Percentiles rank a stretch among this genome's conserved stretches.
Evolutionary conservation across 148 eudicot species (phyloP).

Genomic region (Fagopyrum esculentum): DNA sequence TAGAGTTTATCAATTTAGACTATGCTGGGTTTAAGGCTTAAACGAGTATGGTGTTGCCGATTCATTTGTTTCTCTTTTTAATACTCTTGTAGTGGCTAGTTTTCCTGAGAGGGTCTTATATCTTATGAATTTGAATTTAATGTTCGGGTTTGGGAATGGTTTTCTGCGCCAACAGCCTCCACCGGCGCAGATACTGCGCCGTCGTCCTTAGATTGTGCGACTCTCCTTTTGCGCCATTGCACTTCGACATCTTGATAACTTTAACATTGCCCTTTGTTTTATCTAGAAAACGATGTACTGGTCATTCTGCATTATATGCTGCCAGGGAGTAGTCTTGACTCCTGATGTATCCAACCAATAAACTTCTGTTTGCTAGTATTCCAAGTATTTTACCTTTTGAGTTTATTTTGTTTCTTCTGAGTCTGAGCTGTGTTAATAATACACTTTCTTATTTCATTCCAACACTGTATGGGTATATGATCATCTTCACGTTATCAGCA

Average conservation of each 20-base stretch:
- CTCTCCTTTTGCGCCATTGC: too few species aligned
- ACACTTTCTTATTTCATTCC: neutral
- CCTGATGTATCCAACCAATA: neutral
- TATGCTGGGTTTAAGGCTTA: neutral
- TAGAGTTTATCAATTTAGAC: neutral
- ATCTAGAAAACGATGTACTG: neutral
- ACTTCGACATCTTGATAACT: too few species aligned
- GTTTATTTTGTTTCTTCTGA: neutral
- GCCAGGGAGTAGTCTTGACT: neutral
- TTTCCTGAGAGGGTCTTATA: neutral
- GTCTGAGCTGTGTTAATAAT: neutral
- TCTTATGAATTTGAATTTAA: neutral
- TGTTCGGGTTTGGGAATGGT: too few species aligned
- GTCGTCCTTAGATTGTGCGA: too few species aligned
- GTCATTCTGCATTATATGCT: neutral
- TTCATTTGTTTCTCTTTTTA: neutral
- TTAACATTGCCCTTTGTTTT: neutral
- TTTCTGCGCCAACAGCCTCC: too few species aligned
- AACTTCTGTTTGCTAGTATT: neutral
- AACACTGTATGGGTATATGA: neutral
- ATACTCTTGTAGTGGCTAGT: neutral
- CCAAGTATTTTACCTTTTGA: neutral
- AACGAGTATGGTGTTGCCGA: neutral
- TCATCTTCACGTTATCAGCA: neutral
- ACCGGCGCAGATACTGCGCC: too few species aligned